Evolutionary conservation across 2,329 filamentous ascomycete genomes (phyloP), one percentile per base, ranked within the genome.

Genomic region (Aspergillus transmontanensis): DNA sequence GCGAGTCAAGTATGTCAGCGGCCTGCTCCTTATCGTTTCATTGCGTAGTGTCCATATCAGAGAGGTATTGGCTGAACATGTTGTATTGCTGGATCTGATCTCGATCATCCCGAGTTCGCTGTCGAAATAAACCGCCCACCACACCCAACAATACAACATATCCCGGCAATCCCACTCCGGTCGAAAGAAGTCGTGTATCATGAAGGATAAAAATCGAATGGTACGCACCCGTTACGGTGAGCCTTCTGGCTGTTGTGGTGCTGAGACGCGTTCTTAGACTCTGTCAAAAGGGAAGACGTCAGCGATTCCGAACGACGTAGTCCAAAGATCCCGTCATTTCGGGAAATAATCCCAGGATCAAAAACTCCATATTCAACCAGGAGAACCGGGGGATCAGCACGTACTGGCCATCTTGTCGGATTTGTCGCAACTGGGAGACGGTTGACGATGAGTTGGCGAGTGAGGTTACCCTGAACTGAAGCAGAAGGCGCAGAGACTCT

Each of bases 201-300:
- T 26, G 43, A 39, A 46, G n/a, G 16, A 59, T 34, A 45, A 50
- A 16, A 60, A 66, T 64, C 65, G 64, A 58, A 41, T 70, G 6
- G 63, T 70, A 86, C 90, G 78, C 90, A 97, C 94, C 95, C 95
- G 88, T 99, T 99, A 82, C 91, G 90, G 90, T 99, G 95, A 86
- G 93, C 94, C 92, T 99, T 99, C 87, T 91, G 91, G 83, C 88
- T 89, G 90, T 95, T 91, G 86, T 97, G 97, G 87, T 97, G 93
- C 89, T 98, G 94, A 79, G 94, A 97, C 86, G 93, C 96, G 90
- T 98, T 98, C 93, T 98, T 98, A 79, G 95, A 98, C 89, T 98
- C 94, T 97, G 81, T 63, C n/a, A 64, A 41, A 41, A 64, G 66
- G 63, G 67, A 58, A 73, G 58, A 64, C 60, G 70, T 77, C 68